Percentiles rank a stretch among this genome's conserved stretches.
Conservation (phyloP, 805 yeast genomes). For the Aciculoconidium aculeatum region DNA sequence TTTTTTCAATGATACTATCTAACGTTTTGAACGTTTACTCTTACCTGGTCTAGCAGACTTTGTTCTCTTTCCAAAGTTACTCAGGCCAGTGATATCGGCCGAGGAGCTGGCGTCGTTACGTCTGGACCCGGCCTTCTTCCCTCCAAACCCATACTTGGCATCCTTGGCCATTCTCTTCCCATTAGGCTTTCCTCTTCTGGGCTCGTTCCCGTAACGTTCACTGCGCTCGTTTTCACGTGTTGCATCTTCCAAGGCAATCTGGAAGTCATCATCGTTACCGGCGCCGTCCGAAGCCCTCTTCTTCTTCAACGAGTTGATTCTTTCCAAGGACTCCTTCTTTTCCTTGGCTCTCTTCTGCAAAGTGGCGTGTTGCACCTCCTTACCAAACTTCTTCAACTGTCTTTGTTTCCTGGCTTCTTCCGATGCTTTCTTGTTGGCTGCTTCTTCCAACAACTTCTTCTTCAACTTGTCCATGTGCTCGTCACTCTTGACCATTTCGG, state of each 20-base stretch:
- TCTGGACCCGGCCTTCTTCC: slow-evolving; percentile 68
- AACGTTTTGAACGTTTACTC: slow-evolving; percentile 30
- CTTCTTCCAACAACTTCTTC: slow-evolving; percentile 71
- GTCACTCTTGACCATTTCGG: slow-evolving; percentile 97
- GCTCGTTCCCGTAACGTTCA: slow-evolving; percentile 41
- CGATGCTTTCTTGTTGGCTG: slow-evolving; percentile 78
- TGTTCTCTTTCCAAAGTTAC: slow-evolving; percentile 34
- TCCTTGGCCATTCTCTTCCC: slow-evolving; percentile 67
- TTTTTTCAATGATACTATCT: too few relatives aligned
- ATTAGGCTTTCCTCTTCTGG: slow-evolving; percentile 53
- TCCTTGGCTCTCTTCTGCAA: slow-evolving; percentile 90
- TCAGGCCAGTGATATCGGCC: slow-evolving; percentile 59
- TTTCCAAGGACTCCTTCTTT: slow-evolving; percentile 83
- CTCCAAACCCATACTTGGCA: slow-evolving; percentile 71
- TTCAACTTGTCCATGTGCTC: slow-evolving; percentile 96
- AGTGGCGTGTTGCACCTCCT: slow-evolving; percentile 92
- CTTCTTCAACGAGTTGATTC: slow-evolving; percentile 84
- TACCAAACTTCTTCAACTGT: slow-evolving; percentile 92
- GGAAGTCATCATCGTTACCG: slow-evolving; percentile 64
- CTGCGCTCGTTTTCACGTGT: slow-evolving; percentile 40
- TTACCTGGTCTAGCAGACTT: slow-evolving; percentile 36
- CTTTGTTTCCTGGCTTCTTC: slow-evolving; percentile 94
- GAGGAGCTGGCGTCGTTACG: slow-evolving; percentile 69
- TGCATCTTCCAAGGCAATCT: slow-evolving; percentile 89
- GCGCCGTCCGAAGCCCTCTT: slow-evolving; percentile 79